These are phyloP conservation scores for Helenozyma baotianmanensis DNA, from an alignment of 805 yeast species.

Conservation along the genomic window DNA sequence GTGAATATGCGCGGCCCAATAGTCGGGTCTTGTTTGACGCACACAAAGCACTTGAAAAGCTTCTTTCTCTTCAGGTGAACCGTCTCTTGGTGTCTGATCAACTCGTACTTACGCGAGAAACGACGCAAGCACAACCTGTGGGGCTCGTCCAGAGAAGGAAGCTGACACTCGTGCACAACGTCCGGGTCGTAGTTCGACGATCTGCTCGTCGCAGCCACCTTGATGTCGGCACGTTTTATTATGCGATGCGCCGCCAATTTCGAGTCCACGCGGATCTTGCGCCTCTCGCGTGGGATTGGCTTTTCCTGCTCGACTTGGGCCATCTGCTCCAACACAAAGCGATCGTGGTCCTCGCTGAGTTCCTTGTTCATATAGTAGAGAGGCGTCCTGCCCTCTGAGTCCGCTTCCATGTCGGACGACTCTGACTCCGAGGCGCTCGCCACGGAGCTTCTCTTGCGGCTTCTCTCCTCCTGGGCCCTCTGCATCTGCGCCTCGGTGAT, in stretches of 20 bases:
- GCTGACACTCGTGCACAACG: slow-evolving; percentile 43
- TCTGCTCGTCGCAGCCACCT: slow-evolving; percentile 20
- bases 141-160: slow-evolving; percentile 42
- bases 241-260: slow-evolving; percentile 27
- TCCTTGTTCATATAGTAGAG: slow-evolving; percentile 12
- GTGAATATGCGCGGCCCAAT: slow-evolving; percentile 75
- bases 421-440: neutral
- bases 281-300: slow-evolving; percentile 1
- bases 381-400: slow-evolving; percentile 1
- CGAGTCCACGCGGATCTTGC: slow-evolving; percentile 19
- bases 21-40: slow-evolving; percentile 64
- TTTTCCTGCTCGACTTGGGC: slow-evolving; percentile 6
- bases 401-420: neutral
- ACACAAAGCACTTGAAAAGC: slow-evolving; percentile 78
- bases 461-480: slow-evolving; percentile 7
- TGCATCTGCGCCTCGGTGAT: slow-evolving; percentile 1
- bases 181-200: slow-evolving; percentile 45
- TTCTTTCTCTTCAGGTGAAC: slow-evolving; percentile 87
- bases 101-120: slow-evolving; percentile 70
- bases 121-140: slow-evolving; percentile 37
- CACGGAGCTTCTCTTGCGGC: slow-evolving; percentile 5
- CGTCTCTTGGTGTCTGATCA: slow-evolving; percentile 93
- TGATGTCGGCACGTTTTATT: slow-evolving; percentile 20
- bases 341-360: slow-evolving; percentile 22
- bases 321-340: slow-evolving; percentile 16